Evolutionary conservation across 768 basidiomycete species (phyloP).

Genomic region (Rhodocollybia butyracea): DNA sequence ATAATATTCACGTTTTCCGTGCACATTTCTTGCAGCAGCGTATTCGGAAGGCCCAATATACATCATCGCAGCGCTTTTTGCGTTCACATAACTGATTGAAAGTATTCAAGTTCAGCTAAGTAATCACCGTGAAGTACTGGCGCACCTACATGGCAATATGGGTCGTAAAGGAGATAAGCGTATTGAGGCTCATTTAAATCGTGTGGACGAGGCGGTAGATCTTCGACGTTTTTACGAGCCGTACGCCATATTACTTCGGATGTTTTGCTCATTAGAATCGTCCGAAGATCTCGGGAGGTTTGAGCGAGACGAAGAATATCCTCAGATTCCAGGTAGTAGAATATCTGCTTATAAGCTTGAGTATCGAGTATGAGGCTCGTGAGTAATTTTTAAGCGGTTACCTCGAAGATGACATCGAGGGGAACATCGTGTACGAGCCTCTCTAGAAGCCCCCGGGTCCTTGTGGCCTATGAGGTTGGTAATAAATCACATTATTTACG

Average conservation of each 20-base stretch:
- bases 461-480: too few relatives aligned
- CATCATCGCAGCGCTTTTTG: too few relatives aligned
- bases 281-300: conserved; percentile 44
- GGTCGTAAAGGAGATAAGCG: conserved; percentile 49
- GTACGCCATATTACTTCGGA: conserved; percentile 46
- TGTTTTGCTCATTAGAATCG: conserved; percentile 42
- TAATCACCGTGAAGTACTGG: too few relatives aligned
- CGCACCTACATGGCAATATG: conserved; percentile 50
- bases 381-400: too few relatives aligned
- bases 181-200: conserved; percentile 49
- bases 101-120: not conserved
- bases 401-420: too few relatives aligned
- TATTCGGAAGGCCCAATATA: too few relatives aligned
- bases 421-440: too few relatives aligned
- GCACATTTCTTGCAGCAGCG: conserved; percentile 24
- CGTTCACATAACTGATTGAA: conserved; percentile 26
- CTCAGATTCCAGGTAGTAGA: conserved; percentile 44
- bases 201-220: conserved; percentile 44
- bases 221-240: conserved; percentile 36
- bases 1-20: too few relatives aligned
- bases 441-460: too few relatives aligned
- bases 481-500: too few relatives aligned
- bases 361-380: too few relatives aligned
- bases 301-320: conserved; percentile 50
- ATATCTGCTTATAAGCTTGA: too few relatives aligned